Conservation (phyloP, 2,329 filamentous ascomycete species). For the Alternaria infectoria region DNA sequence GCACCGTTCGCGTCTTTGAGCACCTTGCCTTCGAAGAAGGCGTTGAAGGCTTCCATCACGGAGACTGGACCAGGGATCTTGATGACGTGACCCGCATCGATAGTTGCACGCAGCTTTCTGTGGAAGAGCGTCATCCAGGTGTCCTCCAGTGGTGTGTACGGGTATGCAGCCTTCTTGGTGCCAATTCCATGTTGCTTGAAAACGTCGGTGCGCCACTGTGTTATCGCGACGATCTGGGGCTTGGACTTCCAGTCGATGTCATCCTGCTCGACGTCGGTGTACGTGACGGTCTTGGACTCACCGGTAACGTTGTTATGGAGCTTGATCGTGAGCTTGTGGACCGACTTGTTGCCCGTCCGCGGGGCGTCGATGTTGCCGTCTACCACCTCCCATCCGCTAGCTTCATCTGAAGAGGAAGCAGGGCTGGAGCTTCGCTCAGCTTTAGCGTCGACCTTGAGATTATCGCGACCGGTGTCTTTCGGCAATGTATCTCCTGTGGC, state of each 20-base stretch:
- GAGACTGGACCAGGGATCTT: background rate
- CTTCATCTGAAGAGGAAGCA: background rate
- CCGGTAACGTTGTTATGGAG: background rate
- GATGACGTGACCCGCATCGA: conserved; percentile 6
- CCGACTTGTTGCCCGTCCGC: background rate
- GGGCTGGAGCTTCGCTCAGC: background rate
- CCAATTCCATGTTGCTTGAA: background rate
- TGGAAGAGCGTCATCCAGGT: conserved; percentile 21
- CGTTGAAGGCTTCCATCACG: background rate
- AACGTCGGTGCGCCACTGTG: conserved; percentile 4
- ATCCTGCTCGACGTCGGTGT: background rate
- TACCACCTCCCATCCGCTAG: conserved; percentile 1
- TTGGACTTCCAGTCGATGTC: conserved; percentile 8
- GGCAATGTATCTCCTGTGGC: accelerated
- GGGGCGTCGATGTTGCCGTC: background rate
- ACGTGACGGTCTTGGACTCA: background rate
- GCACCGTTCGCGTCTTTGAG: background rate
- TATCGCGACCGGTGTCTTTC: background rate
- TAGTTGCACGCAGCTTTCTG: conserved; percentile 8
- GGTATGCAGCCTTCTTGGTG: background rate
- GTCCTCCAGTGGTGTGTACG: conserved; percentile 16
- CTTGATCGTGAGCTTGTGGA: background rate
- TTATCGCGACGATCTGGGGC: conserved; percentile 1
- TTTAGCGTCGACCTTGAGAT: background rate
- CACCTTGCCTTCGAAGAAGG: background rate